Evolutionary conservation across 495 filamentous ascomycete species (phyloP).

Genomic region (Letharia lupina): DNA sequence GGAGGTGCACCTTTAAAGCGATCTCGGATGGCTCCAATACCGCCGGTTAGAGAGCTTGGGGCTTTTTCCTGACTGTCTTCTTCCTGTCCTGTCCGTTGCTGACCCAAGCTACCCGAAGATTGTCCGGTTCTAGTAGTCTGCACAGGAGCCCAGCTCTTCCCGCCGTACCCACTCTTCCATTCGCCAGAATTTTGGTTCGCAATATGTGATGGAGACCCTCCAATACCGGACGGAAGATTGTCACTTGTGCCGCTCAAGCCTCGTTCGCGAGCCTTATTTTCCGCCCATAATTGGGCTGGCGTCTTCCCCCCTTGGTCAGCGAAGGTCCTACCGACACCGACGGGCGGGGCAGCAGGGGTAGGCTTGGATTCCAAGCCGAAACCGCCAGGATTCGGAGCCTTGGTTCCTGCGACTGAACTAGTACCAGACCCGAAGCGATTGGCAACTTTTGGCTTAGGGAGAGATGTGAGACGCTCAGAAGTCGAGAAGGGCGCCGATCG

Average conservation of each 20-base stretch:
- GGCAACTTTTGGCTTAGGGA: conserved; percentile 90
- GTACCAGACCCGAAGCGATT: conserved; percentile 69
- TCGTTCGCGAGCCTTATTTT: conserved; percentile 81
- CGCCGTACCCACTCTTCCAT: conserved; percentile 84
- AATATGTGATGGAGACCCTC: conserved; percentile 41
- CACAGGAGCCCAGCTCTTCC: conserved; percentile 82
- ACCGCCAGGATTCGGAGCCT: conserved; percentile 67
- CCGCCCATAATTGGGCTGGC: conserved; percentile 92
- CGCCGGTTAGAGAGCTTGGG: conserved; percentile 46
- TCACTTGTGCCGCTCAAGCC: conserved; percentile 42
- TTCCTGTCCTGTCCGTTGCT: conserved; percentile 51
- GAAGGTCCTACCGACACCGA: conserved; percentile 87
- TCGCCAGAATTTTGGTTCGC: conserved; percentile 62
- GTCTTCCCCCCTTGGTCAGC: conserved; percentile 93
- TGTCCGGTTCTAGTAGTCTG: conserved; percentile 62
- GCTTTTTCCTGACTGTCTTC: conserved; percentile 40
- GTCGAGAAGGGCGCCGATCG: conserved; percentile 56
- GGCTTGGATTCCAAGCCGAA: conserved; percentile 50
- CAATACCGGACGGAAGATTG: conserved; percentile 27
- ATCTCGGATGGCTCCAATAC: conserved; percentile 63
- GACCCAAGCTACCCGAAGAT: conserved; percentile 48
- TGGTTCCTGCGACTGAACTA: conserved; percentile 73
- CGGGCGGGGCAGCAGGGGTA: conserved; percentile 42
- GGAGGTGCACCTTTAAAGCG: conserved; percentile 64
- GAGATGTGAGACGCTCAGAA: conserved; percentile 71